These are phyloP conservation scores for Pulveroboletus sp. DNA, from an alignment of 768 basidiomycete species.

Conservation along the genomic window DNA sequence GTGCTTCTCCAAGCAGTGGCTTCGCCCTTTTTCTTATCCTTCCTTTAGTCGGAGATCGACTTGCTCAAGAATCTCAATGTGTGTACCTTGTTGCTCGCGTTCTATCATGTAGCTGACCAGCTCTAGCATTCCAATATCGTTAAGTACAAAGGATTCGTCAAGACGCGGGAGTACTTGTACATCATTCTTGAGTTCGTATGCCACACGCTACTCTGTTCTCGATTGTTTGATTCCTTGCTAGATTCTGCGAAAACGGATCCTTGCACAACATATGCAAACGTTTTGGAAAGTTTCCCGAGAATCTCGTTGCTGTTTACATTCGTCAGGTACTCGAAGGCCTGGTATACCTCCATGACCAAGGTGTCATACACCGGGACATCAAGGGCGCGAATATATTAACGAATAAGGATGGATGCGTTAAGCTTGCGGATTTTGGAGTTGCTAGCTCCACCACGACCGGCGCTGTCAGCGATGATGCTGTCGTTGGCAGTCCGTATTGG, in stretches of 20 bases:
- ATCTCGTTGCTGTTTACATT: constrained; percentile 93
- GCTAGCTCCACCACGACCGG: constrained; percentile 76
- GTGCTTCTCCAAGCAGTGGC: constrained; percentile 35
- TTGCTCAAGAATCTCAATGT: constrained; percentile 96
- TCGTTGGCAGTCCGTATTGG: constrained; percentile 99
- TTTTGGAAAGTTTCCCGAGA: constrained; percentile 98
- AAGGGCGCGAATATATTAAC: constrained; percentile 99
- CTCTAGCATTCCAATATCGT: constrained; percentile 92
- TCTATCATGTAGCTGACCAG: constrained; percentile 12
- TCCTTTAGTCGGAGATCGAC: constrained; percentile 86
- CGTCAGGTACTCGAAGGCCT: constrained; percentile 95
- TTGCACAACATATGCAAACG: constrained; percentile 93
- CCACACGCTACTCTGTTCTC: not conserved
- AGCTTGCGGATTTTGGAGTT: constrained; percentile 99
- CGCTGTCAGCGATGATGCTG: constrained; percentile 80
- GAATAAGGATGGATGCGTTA: constrained; percentile 97
- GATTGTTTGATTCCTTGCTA: constrained; percentile 11
- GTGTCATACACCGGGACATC: constrained; percentile 98
- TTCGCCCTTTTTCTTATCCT: constrained; percentile 7
- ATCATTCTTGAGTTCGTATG: constrained; percentile 87
- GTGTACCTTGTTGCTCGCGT: constrained; percentile 20
- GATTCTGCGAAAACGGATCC: constrained; percentile 98
- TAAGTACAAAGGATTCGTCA: constrained; percentile 98
- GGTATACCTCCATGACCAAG: constrained; percentile 97
- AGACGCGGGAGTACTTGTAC: constrained; percentile 90